Conservation (phyloP, 2,329 filamentous ascomycete species). For the Colletotrichum trifolii region DNA sequence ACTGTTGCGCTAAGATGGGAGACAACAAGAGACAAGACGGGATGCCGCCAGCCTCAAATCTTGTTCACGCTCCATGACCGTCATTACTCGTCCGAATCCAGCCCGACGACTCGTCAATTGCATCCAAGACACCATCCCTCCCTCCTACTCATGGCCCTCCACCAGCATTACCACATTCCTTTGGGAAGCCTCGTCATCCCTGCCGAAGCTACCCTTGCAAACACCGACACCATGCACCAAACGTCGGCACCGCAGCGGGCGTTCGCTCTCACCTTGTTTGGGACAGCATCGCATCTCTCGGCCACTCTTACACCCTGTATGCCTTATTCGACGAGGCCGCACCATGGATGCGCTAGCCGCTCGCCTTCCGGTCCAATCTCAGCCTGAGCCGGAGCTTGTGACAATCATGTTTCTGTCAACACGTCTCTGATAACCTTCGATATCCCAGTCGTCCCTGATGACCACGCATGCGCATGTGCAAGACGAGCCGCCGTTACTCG, state of each 20-base stretch:
- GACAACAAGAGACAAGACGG: constrained; percentile 7
- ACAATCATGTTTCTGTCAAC: constrained; percentile 32
- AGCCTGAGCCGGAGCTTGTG: constrained; percentile 17
- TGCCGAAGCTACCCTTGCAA: constrained; percentile 25
- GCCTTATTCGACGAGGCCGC: constrained; percentile 14
- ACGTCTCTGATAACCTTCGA: constrained; percentile 14
- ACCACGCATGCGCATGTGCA: constrained; percentile 13
- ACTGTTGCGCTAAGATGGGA: neutral
- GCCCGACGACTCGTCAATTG: neutral
- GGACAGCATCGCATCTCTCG: constrained; percentile 5
- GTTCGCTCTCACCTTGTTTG: constrained; percentile 4
- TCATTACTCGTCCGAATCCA: neutral
- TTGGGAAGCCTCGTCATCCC: constrained; percentile 14
- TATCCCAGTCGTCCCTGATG: constrained; percentile 11
- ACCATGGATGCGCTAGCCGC: neutral
- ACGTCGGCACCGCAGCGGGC: constrained; percentile 28
- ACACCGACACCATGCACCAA: neutral
- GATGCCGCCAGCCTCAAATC: neutral
- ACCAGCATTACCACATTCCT: neutral
- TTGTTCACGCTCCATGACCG: neutral
- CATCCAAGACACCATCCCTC: neutral
- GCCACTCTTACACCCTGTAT: constrained; percentile 18
- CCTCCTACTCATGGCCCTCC: neutral
- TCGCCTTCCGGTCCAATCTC: neutral
- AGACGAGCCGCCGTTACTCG: neutral